phyloP scores from a whole-genome alignment of 2,329 filamentous ascomycete species.

The Delphinella strobiligena region DNA sequence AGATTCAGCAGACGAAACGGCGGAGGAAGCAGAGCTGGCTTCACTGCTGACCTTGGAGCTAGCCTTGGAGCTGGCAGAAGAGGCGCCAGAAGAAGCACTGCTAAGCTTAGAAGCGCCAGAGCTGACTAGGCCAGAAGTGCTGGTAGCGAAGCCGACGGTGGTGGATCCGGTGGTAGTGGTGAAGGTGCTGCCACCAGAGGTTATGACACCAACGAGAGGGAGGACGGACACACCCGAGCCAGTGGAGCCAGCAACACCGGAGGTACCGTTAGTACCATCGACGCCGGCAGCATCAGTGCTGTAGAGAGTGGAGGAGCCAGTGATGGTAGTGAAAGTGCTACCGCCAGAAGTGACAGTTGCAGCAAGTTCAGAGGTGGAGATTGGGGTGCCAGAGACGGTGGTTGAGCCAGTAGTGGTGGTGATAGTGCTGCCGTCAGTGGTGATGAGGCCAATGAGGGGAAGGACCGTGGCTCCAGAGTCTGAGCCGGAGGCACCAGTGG shows the following conservation, averaged over 20 bases:
- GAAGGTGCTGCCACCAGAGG: not conserved
- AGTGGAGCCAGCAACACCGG: slow-evolving; percentile 8
- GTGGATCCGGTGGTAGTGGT: slow-evolving; percentile 1
- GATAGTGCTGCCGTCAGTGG: slow-evolving; percentile 17
- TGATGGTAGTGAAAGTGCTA: slow-evolving; percentile 20
- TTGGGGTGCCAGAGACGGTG: slow-evolving; percentile 7
- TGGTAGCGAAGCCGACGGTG: slow-evolving; percentile 4
- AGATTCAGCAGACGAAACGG: not conserved
- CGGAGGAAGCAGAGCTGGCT: slow-evolving; percentile 6
- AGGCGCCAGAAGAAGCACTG: slow-evolving; percentile 8
- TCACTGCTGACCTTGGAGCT: slow-evolving; percentile 3
- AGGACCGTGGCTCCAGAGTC: slow-evolving; percentile 16
- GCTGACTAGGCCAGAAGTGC: slow-evolving; percentile 10
- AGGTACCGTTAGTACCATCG: slow-evolving; percentile 7
- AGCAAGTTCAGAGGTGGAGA: slow-evolving; percentile 21
- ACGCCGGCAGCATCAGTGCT: slow-evolving; percentile 9
- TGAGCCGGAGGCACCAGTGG: slow-evolving; percentile 6
- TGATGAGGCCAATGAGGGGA: slow-evolving; percentile 18
- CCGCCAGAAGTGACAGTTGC: slow-evolving; percentile 18
- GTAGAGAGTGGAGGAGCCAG: slow-evolving; percentile 23
- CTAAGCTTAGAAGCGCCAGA: slow-evolving; percentile 9
- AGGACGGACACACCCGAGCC: slow-evolving; percentile 7
- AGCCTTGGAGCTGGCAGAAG: slow-evolving; percentile 9
- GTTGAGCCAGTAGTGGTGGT: slow-evolving; percentile 2
- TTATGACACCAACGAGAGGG: not conserved